These are phyloP conservation scores for Schizophyllum commune DNA, from an alignment of 1,284 basidiomycete species.

Conservation along the genomic window DNA sequence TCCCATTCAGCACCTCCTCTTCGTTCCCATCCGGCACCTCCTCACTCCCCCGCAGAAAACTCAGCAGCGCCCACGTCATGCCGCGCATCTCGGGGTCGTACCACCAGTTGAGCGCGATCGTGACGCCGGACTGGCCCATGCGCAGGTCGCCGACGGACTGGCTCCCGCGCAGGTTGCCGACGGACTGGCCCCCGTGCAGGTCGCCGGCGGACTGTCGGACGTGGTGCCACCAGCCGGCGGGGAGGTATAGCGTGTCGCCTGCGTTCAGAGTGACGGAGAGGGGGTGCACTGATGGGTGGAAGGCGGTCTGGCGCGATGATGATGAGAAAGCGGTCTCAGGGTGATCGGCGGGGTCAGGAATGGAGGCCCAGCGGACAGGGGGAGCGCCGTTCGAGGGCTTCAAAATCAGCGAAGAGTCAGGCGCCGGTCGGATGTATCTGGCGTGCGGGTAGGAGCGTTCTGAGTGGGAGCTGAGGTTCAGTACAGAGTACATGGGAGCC, in stretches of 20 bases:
- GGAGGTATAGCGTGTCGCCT: conserved; percentile 84
- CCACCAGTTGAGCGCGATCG: conserved; percentile 86
- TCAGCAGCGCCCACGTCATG: conserved; percentile 58
- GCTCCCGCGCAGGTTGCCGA: too few relatives aligned
- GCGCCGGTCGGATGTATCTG: conserved; percentile 41
- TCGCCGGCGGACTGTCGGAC: conserved; percentile 41
- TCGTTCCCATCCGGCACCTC: background rate
- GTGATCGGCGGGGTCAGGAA: conserved; percentile 44
- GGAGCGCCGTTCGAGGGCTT: conserved; percentile 27
- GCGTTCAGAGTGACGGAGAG: conserved; percentile 56
- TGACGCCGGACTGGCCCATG: conserved; percentile 16
- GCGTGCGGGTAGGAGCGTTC: conserved; percentile 67
- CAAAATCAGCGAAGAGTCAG: conserved; percentile 37
- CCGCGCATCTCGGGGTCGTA: conserved; percentile 74
- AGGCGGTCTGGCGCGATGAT: too few relatives aligned
- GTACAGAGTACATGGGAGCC: conserved; percentile 3
- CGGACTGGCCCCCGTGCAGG: too few relatives aligned
- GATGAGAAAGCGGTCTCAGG: too few relatives aligned
- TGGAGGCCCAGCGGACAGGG: conserved; percentile 67
- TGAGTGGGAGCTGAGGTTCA: conserved; percentile 20
- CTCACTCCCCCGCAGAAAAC: conserved; percentile 38
- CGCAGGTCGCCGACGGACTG: too few relatives aligned
- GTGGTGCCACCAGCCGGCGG: conserved; percentile 88
- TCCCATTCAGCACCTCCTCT: background rate
- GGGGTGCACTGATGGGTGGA: conserved; percentile 38